phyloP scores from a whole-genome alignment of 805 yeast species.

The Clavispora fructus region DNA sequence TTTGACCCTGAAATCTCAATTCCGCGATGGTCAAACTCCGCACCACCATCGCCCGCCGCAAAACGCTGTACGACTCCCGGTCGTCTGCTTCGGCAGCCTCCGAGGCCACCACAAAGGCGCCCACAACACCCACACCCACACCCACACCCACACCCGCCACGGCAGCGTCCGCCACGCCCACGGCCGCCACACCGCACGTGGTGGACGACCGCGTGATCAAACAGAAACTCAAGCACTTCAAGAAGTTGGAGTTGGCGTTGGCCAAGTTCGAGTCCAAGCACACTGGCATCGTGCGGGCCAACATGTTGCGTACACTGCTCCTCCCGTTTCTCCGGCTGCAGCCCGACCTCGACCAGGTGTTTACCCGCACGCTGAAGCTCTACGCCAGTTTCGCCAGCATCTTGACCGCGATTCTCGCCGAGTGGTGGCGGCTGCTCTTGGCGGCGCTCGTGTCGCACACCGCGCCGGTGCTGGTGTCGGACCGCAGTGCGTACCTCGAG shows the following conservation, averaged over 20 bases:
- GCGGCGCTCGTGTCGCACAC: conserved; percentile 12
- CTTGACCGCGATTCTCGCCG: conserved; percentile 28
- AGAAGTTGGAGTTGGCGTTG: conserved; percentile 39
- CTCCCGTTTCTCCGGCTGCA: conserved; percentile 21
- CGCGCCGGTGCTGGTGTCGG: conserved; percentile 37
- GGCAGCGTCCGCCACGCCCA: not conserved
- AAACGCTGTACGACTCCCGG: not conserved
- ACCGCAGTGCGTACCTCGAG: conserved; percentile 50
- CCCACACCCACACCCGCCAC: not conserved
- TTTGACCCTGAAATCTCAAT: not conserved
- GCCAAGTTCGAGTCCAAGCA: conserved; percentile 32
- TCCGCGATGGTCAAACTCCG: not conserved
- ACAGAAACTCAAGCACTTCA: conserved; percentile 16
- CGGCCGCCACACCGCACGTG: not conserved
- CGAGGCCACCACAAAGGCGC: not conserved
- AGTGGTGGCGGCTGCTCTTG: conserved; percentile 54
- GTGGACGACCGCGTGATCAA: conserved; percentile 9
- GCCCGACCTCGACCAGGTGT: conserved; percentile 17
- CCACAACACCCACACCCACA: not conserved
- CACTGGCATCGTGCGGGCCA: conserved; percentile 21
- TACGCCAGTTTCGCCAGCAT: conserved; percentile 31
- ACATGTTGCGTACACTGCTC: conserved; percentile 43
- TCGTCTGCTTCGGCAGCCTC: not conserved
- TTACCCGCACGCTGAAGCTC: conserved; percentile 18
- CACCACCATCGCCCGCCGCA: not conserved